Base-by-base conservation (phyloP, 2,329 filamentous ascomycete species). In the Pleoardoris graminearum region DNA sequence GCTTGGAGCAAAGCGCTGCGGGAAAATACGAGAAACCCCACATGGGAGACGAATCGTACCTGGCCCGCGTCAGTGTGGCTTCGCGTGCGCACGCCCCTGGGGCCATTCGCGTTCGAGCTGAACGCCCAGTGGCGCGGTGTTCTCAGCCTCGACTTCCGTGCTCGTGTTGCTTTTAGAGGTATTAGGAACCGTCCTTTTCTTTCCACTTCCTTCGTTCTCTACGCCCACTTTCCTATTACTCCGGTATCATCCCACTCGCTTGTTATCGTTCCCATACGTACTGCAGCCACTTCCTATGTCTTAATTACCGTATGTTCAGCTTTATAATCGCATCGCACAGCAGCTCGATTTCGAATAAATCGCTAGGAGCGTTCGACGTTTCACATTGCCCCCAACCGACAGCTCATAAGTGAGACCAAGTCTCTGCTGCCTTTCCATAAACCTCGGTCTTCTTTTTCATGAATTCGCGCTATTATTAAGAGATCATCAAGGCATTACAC, bases 51-150 rank as follows among this genome's bases (percentile, higher is more conserved):
- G 43, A 51, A 54, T 50, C 23, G 47, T 30, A 17, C 46, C 12
- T 38, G 19, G 17, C 6, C 35, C 14, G 23, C 8, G 33, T 19
- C 25, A 25, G 43, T 30, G 48, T 55, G 53, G 48, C 53, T 44
- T 51, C 53, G 39, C 36, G 4, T 45, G 44, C 38, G 39, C 48
- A 48, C 48, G 5, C 6, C 25, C 10, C n/a, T n/a, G n/a, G n/a
- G n/a, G 30, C 48, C 44, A 44, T 36, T 41, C 16, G 44, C 48
- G 44, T 45, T n/a, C 21, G 27, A 55, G 53, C 53, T 55, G 53
- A 49, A 43, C 44, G 44, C 41, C 39, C 12, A 25, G 45, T 36
- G 50, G 48, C 43, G 39, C 44, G 45, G 42, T 51, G 49, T 38
- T 27, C 35, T 55, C 48, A 55, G 53, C 44, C 44, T 35, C 3